Conservation (phyloP, 352 stramenopile species). For the Thalassiosira allenii region DNA sequence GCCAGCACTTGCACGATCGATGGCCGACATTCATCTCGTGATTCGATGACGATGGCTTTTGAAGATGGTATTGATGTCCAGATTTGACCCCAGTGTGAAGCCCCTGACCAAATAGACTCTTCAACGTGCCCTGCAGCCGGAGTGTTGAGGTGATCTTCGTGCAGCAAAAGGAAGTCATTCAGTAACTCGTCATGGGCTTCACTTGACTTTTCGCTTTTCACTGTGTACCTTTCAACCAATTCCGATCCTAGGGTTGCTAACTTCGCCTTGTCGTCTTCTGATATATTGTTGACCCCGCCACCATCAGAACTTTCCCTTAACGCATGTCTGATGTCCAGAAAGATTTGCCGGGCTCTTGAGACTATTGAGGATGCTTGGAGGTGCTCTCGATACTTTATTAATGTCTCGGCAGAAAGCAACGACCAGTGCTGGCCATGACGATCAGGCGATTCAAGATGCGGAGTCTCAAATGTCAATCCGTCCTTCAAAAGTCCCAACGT, state of each 20-base stretch:
- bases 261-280: conserved; percentile 38
- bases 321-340: not conserved
- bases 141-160: conserved; percentile 52
- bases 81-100: conserved; percentile 38
- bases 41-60: conserved; percentile 33
- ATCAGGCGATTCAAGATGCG: conserved; percentile 70
- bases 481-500: conserved; percentile 48
- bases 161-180: conserved; percentile 70
- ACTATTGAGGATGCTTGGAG: conserved; percentile 80
- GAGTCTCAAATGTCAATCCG: conserved; percentile 46
- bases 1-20: conserved; percentile 63
- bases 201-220: conserved; percentile 39
- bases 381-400: conserved; percentile 72
- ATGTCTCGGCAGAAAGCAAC: conserved; percentile 58
- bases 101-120: not conserved
- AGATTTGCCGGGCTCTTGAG: conserved; percentile 46
- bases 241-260: conserved; percentile 47
- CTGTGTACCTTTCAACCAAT: conserved; percentile 72
- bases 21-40: conserved; percentile 47
- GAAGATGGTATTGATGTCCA: conserved; percentile 52
- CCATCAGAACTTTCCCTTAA: not conserved
- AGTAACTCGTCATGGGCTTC: conserved; percentile 74
- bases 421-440: conserved; percentile 74
- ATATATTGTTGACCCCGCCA: not conserved
- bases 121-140: not conserved